Percentiles rank a stretch among this genome's conserved stretches.
These are phyloP conservation scores for Acephala macrosclerotiorum DNA, from an alignment of 2,329 filamentous ascomycete genomes.

Conservation along the genomic window DNA sequence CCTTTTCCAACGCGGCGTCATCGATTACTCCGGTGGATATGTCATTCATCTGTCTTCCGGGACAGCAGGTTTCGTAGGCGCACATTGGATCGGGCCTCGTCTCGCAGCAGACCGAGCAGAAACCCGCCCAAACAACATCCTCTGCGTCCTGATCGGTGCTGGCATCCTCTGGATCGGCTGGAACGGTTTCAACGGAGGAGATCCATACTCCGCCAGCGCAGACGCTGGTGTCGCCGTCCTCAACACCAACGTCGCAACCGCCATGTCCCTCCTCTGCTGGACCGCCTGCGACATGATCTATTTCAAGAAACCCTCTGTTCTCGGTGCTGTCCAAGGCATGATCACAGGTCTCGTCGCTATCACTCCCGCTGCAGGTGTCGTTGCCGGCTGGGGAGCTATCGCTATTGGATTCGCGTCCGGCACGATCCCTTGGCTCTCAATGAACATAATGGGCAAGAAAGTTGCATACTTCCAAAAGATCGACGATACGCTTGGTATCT, in stretches of 20 bases:
- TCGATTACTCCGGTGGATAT: slow-evolving; percentile 60
- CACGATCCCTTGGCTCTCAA: slow-evolving; percentile 54
- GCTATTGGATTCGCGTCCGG: slow-evolving; percentile 54
- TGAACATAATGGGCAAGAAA: slow-evolving; percentile 56
- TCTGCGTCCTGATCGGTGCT: slow-evolving; percentile 53
- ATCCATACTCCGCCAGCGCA: slow-evolving; percentile 57
- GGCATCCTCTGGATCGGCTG: slow-evolving; percentile 60
- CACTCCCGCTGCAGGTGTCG: slow-evolving; percentile 57
- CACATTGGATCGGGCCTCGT: slow-evolving; percentile 56
- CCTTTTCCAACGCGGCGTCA: slow-evolving; percentile 52
- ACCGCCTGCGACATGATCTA: slow-evolving; percentile 53
- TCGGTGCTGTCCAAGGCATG: slow-evolving; percentile 58
- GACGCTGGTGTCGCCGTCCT: slow-evolving; percentile 59
- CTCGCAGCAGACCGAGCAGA: slow-evolving; percentile 53
- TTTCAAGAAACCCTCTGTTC: slow-evolving; percentile 57
- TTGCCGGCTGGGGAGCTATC: slow-evolving; percentile 59
- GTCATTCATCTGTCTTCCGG: slow-evolving; percentile 61
- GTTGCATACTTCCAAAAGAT: slow-evolving; percentile 65
- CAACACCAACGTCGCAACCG: slow-evolving; percentile 58
- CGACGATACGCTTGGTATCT: slow-evolving; percentile 60
- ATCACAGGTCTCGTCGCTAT: slow-evolving; percentile 61
- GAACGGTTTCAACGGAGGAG: slow-evolving; percentile 61
- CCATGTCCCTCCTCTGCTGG: slow-evolving; percentile 56
- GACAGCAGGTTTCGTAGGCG: slow-evolving; percentile 55
- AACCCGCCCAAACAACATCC: slow-evolving; percentile 55